These are phyloP conservation scores for Colletotrichum sp. DNA, from an alignment of 2,329 filamentous ascomycete species.

Conservation along the genomic window DNA sequence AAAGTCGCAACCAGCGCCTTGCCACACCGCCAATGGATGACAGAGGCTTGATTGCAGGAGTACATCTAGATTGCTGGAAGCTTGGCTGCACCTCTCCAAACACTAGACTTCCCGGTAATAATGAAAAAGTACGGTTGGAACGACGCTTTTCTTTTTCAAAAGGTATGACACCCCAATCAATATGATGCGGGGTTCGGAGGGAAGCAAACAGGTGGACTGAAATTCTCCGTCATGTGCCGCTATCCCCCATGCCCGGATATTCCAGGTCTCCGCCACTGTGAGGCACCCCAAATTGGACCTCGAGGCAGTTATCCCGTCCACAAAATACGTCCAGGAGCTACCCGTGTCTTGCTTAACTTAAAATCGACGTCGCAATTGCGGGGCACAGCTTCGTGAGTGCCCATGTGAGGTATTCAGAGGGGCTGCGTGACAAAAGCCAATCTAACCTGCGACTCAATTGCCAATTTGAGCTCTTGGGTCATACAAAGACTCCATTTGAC, in stretches of 20 bases:
- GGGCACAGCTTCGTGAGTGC: background rate
- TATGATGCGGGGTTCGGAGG: background rate
- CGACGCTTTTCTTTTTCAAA: background rate
- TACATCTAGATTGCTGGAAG: background rate
- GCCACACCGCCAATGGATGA: background rate
- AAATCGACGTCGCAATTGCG: background rate
- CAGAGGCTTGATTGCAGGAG: background rate
- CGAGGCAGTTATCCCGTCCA: background rate
- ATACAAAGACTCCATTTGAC: background rate
- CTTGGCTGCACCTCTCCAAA: constrained; percentile 8
- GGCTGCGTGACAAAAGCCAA: background rate
- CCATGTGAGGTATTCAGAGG: background rate
- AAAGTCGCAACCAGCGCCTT: background rate
- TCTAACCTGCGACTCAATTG: background rate
- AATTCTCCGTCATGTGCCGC: background rate
- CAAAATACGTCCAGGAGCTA: background rate
- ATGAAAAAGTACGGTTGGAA: background rate
- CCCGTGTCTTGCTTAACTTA: background rate
- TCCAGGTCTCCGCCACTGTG: background rate
- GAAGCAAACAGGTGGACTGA: constrained; percentile 10
- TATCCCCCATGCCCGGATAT: background rate
- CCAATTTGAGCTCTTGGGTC: background rate
- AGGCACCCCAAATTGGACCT: background rate
- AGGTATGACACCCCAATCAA: background rate
- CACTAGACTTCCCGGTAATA: background rate